Evolutionary conservation across 2,329 filamentous ascomycete genomes (phyloP).

Genomic region (Tolypocladium nubicola): DNA sequence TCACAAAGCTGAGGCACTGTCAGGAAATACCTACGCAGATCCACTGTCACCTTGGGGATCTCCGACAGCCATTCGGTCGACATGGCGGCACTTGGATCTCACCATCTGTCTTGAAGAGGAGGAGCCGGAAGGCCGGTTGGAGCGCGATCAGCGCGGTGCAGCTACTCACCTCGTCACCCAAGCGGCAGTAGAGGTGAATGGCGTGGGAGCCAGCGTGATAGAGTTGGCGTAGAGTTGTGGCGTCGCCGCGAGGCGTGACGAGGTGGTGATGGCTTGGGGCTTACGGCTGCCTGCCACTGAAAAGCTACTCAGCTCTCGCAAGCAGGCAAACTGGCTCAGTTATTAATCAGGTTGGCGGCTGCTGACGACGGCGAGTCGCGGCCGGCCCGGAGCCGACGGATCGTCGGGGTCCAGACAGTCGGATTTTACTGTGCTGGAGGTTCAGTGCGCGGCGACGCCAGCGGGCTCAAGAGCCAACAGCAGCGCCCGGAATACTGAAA

Average conservation of each 20-base stretch:
- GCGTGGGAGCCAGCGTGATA: not conserved
- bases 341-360: too few relatives aligned
- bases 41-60: too few relatives aligned
- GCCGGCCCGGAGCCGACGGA: not conserved
- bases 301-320: too few relatives aligned
- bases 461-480: not conserved
- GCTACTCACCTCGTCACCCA: not conserved
- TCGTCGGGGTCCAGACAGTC: not conserved
- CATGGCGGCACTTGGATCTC: not conserved
- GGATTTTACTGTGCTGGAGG: not conserved
- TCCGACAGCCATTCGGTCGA: too few relatives aligned
- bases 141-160: not conserved
- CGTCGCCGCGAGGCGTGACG: not conserved
- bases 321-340: too few relatives aligned
- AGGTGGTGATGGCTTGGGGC: not conserved
- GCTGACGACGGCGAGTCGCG: not conserved
- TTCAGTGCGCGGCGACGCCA: not conserved
- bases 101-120: not conserved
- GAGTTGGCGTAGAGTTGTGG: not conserved
- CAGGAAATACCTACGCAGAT: too few relatives aligned
- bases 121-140: not conserved
- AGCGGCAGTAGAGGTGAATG: not conserved
- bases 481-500: not conserved
- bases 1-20: too few relatives aligned
- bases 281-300: not conserved